Evolutionary conservation across 2,329 filamentous ascomycete genomes (phyloP).

Genomic region (Endothia cerciana): DNA sequence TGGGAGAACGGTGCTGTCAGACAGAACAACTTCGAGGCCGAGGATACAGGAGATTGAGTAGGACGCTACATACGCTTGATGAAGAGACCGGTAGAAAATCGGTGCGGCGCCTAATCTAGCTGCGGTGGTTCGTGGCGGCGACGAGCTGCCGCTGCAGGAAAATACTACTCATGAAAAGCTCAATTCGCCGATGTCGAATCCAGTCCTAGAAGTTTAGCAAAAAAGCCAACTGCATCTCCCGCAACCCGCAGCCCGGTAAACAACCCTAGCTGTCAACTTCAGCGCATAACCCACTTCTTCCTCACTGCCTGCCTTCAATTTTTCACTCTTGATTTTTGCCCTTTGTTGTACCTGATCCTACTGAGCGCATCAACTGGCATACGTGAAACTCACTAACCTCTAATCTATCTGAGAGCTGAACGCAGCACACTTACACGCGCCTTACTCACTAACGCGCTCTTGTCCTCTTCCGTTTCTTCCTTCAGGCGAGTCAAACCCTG

Average conservation of each 20-base stretch:
- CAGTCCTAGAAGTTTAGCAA: too few species aligned
- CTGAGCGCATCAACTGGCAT: not conserved
- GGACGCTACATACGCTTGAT: not conserved
- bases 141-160: too few species aligned
- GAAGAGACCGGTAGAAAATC: not conserved
- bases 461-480: too few species aligned
- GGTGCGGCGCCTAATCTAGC: not conserved
- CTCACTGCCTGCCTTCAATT: not conserved
- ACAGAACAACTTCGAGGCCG: constrained; percentile 36
- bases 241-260: not conserved
- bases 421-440: not conserved
- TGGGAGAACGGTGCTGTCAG: constrained; percentile 23
- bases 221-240: not conserved
- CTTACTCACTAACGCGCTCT: not conserved
- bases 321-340: not conserved
- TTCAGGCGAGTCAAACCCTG: too few species aligned
- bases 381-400: not conserved
- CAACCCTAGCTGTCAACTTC: not conserved
- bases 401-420: not conserved
- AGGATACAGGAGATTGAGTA: constrained; percentile 67
- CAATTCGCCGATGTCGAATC: too few species aligned
- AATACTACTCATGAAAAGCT: too few species aligned
- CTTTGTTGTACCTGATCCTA: not conserved
- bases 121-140: too few species aligned
- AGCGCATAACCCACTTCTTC: not conserved